Evolutionary conservation across 2,329 filamentous ascomycete genomes (phyloP), one percentile per base, ranked within the genome.

Genomic region (Paecilomyces sp.): DNA sequence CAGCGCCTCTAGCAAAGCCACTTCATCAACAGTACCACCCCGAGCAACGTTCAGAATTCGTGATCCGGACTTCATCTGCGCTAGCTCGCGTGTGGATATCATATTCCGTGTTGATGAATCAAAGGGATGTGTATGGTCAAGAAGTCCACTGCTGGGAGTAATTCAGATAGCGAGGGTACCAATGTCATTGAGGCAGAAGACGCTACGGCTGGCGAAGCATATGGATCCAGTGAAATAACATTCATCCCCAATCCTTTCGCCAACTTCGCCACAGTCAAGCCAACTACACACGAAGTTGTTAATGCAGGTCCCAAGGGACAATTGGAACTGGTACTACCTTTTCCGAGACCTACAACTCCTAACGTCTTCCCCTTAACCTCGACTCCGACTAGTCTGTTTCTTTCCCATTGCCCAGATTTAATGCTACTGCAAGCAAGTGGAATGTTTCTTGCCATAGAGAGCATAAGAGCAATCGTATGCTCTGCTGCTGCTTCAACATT

Each of bases 401-500:
- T 80, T 71, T 92, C 89, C 90, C 90, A 93, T 57, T 84, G 85
- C 0, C 87, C 87, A n/a, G 73, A 78, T 67, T 92, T 90, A 63
- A 91, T 77, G 61, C 82, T 85, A n/a, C 83, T 77, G 64, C 87
- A 88, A 0, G 86, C 90, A 57, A 85, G 83, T 1, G 88, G 87
- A 25, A 93, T 80, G 65, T 93, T 89, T 25, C 90, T 80, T 3
- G 90, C 89, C 58, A 87, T 85, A 0, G 89, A 85, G 74, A 94
- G 84, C 59, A 93, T 78, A 51, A 94, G 79, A 57, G 87, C 87
- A 57, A 92, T 83, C 0, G 89, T 91, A 67, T 92, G 89, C 70
- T 92, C 89, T 0, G 89, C 89, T 0, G 90, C 90, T 0, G 90
- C 90, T 60, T 88, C 84, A 65, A 92, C 91, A 70, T 94, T 94